Conservation (phyloP, 345 rosid species). For the Lepidium aucheri region DNA sequence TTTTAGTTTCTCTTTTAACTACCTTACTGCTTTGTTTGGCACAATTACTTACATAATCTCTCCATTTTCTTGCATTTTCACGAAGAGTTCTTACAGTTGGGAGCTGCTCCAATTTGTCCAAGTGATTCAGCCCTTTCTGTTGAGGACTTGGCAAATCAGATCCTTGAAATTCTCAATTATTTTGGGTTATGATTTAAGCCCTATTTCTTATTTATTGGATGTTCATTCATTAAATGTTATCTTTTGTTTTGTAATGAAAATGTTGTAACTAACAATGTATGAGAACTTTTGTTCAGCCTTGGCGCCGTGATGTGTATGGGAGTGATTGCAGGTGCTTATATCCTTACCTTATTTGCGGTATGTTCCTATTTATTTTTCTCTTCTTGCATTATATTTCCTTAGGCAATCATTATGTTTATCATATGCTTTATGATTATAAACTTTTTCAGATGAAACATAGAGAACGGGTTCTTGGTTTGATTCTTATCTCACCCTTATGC, state of each 20-base stretch:
- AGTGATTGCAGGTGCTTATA: slow-evolving; percentile 91
- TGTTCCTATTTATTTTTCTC: slow-evolving; percentile 13
- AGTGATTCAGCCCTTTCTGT: slow-evolving; percentile 46
- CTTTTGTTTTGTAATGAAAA: background rate
- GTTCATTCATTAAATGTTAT: background rate
- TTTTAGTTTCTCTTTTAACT: slow-evolving; percentile 26
- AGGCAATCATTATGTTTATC: background rate
- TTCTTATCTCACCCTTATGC: slow-evolving; percentile 89
- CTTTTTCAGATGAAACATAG: slow-evolving; percentile 76
- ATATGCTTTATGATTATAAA: slow-evolving; percentile 7
- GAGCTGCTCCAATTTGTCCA: slow-evolving; percentile 64
- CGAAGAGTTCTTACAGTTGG: slow-evolving; percentile 85
- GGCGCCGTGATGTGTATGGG: slow-evolving; percentile 96
- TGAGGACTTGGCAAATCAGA: slow-evolving; percentile 90
- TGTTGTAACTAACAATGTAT: background rate
- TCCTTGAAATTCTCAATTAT: slow-evolving; percentile 76
- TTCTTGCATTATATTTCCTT: background rate
- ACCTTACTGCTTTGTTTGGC: background rate
- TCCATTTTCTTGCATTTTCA: slow-evolving; percentile 32
- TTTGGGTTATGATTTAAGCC: slow-evolving; percentile 47
- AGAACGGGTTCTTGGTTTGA: slow-evolving; percentile 80
- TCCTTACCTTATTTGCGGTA: slow-evolving; percentile 84
- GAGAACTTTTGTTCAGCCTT: slow-evolving; percentile 47
- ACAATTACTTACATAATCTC: background rate
- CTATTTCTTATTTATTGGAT: slow-evolving; percentile 1